phyloP scores from a whole-genome alignment of 2,329 filamentous ascomycete species.

The Nothophaeocryptopus gaeumannii region DNA sequence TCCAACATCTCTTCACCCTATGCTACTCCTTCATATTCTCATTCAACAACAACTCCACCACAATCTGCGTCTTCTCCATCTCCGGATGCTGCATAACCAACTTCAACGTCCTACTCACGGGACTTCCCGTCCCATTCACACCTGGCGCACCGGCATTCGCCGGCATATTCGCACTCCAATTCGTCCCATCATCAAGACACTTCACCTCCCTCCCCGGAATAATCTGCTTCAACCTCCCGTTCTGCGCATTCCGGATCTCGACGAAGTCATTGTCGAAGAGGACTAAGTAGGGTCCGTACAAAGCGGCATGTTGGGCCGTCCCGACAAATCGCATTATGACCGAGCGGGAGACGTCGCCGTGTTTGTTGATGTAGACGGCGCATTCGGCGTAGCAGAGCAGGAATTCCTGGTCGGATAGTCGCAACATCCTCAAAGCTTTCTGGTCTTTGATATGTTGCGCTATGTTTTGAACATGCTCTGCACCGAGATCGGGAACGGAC shows the following conservation, averaged over 20 bases:
- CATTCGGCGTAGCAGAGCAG: conserved; percentile 92
- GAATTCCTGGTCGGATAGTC: conserved; percentile 83
- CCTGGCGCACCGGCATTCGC: conserved; percentile 15
- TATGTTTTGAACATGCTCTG: conserved; percentile 77
- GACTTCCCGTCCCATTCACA: conserved; percentile 32
- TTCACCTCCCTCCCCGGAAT: conserved; percentile 88
- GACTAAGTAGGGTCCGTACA: conserved; percentile 87
- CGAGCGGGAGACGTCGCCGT: conserved; percentile 88
- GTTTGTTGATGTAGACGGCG: conserved; percentile 96
- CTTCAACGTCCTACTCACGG: conserved; percentile 72
- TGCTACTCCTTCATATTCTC: conserved; percentile 57
- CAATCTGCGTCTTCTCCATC: conserved; percentile 76
- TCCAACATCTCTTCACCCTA: not conserved
- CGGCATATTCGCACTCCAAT: conserved; percentile 46
- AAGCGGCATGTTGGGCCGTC: conserved; percentile 78
- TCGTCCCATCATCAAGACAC: conserved; percentile 80
- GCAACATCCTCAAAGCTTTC: conserved; percentile 91
- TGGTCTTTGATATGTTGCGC: conserved; percentile 78
- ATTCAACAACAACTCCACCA: conserved; percentile 89
- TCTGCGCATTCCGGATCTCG: conserved; percentile 94
- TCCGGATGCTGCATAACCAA: conserved; percentile 94
- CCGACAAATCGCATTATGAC: conserved; percentile 99
- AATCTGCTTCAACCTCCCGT: conserved; percentile 87
- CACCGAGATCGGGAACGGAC: conserved; percentile 83
- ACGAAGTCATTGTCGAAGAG: conserved; percentile 96